Base-by-base conservation (phyloP, 306 rosid genomes). In the Lotus japonicus region DNA sequence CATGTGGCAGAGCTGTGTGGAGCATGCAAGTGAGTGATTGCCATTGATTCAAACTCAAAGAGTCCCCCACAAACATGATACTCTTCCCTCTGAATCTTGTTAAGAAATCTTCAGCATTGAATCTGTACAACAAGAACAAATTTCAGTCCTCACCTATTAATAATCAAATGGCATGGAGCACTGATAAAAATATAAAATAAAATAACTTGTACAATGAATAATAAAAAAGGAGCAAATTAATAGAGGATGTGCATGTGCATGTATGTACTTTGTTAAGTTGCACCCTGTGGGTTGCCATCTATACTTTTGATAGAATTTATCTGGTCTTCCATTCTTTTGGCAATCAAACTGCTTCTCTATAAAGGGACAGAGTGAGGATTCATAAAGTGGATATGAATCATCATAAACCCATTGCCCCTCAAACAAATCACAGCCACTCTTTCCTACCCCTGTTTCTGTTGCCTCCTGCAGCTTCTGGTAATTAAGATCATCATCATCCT, bases 261-360 rank as follows among this genome's bases (percentile, higher is more conserved):
- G 31, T 39, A 4, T 21, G 52, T 48, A 88, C 97, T 95, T 84
- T 12, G 92, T 81, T 64, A 89, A 72, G 73, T 70, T 66, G 79
- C 97, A 92, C 19, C 55, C 63, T 9, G 66, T 7, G 9, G 97
- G 96, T 11, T 89, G 91, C 97, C 97, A 92, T 70, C 89, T 71
- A 55, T 82, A 86, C 17, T 84, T 79, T 74, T 85, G 95, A 65
- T 89, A 92, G 52, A 72, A 38, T 41, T 75, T 64, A 45, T 92
- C 94, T 9, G 88, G 87, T 42, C 96, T 91, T 31, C 91, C 94
- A 79, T 88, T 86, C 0, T 5, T 57, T 1, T 53, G 15, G 65
- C 97, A 91, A 67, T 83, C 84, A 31, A 91, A 91, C 61, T 82
- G 58, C 38, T 66, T 81, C 77, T 87, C 85, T 17, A 87, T 48